phyloP scores from a whole-genome alignment of 2,329 filamentous ascomycete genomes.

The Domatiomyces globalis region DNA sequence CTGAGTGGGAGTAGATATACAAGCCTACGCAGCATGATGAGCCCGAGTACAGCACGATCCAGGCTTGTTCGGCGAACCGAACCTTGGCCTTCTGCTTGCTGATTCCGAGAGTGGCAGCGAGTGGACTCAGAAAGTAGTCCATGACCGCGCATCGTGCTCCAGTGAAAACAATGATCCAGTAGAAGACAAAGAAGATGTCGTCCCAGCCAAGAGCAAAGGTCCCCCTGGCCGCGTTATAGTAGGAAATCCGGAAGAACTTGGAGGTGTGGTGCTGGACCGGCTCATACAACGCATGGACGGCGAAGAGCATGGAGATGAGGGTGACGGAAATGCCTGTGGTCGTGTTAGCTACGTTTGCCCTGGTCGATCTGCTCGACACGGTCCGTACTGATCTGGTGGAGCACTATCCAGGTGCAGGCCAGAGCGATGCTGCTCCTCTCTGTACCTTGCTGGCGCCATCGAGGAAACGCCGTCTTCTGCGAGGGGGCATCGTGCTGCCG shows the following conservation, averaged over 20 bases:
- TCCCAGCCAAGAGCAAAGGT: slow-evolving; percentile 64
- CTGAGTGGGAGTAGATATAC: slow-evolving; percentile 65
- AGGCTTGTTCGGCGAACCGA: slow-evolving; percentile 87
- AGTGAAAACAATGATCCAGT: slow-evolving; percentile 73
- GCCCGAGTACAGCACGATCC: slow-evolving; percentile 72
- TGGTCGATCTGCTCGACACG: not conserved
- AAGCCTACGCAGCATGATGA: slow-evolving; percentile 73
- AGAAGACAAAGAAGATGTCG: slow-evolving; percentile 62
- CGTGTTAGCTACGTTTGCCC: slow-evolving; percentile 1
- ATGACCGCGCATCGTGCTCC: slow-evolving; percentile 70
- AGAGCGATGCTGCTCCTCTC: slow-evolving; percentile 17
- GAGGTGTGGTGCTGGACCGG: slow-evolving; percentile 63
- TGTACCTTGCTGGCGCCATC: slow-evolving; percentile 16
- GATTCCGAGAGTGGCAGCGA: slow-evolving; percentile 60
- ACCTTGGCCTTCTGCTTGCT: slow-evolving; percentile 57
- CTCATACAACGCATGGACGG: slow-evolving; percentile 71
- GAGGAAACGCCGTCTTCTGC: slow-evolving; percentile 18
- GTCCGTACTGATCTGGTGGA: slow-evolving; percentile 18
- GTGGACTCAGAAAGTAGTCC: slow-evolving; percentile 71
- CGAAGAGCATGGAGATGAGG: slow-evolving; percentile 65
- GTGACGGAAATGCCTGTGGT: slow-evolving; percentile 65
- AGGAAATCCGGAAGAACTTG: slow-evolving; percentile 78
- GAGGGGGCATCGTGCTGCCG: slow-evolving; percentile 16
- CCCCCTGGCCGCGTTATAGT: slow-evolving; percentile 56
- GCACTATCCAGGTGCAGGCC: slow-evolving; percentile 17